A percentile compares a stretch with the other conserved stretches of the same genome.
Conservation (phyloP, 768 basidiomycete species). For the Phaffia australis region DNA sequence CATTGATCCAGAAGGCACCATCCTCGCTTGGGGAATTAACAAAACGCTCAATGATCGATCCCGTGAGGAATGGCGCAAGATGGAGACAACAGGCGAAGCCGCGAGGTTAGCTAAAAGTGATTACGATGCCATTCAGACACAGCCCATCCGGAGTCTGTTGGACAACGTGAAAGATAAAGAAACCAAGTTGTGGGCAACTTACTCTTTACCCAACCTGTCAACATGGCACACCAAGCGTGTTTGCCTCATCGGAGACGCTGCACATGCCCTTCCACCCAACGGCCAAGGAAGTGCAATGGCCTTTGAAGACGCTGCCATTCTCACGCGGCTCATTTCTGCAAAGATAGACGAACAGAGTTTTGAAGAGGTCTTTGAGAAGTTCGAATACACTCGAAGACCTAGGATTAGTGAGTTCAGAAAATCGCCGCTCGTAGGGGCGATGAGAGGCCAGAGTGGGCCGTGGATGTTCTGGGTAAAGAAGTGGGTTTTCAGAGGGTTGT, state of each 20-base stretch:
- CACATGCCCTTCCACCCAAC: slow-evolving; percentile 8
- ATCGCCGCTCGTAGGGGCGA: slow-evolving; percentile 10
- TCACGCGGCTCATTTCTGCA: slow-evolving; percentile 4
- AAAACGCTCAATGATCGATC: slow-evolving; percentile 7
- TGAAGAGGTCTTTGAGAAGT: background rate
- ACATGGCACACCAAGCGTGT: background rate
- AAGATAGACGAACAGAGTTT: background rate
- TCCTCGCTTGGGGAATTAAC: slow-evolving; percentile 28
- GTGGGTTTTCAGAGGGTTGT: slow-evolving; percentile 30
- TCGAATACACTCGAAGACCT: slow-evolving; percentile 26
- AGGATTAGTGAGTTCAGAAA: slow-evolving; percentile 9
- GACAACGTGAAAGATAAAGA: slow-evolving; percentile 15
- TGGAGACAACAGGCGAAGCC: slow-evolving; percentile 28
- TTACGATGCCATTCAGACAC: slow-evolving; percentile 21
- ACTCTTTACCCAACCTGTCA: background rate
- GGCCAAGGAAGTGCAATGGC: background rate
- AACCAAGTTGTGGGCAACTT: background rate
- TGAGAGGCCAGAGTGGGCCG: slow-evolving; percentile 17
- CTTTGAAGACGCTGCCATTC: slow-evolving; percentile 12
- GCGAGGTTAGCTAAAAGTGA: slow-evolving; percentile 23
- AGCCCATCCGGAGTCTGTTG: slow-evolving; percentile 29
- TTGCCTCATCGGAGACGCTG: slow-evolving; percentile 4
- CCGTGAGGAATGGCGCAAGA: slow-evolving; percentile 28
- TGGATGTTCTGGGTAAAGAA: slow-evolving; percentile 33
- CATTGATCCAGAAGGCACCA: slow-evolving; percentile 24